phyloP scores from a whole-genome alignment of 1,284 basidiomycete species.

The Moniliella sp. region DNA sequence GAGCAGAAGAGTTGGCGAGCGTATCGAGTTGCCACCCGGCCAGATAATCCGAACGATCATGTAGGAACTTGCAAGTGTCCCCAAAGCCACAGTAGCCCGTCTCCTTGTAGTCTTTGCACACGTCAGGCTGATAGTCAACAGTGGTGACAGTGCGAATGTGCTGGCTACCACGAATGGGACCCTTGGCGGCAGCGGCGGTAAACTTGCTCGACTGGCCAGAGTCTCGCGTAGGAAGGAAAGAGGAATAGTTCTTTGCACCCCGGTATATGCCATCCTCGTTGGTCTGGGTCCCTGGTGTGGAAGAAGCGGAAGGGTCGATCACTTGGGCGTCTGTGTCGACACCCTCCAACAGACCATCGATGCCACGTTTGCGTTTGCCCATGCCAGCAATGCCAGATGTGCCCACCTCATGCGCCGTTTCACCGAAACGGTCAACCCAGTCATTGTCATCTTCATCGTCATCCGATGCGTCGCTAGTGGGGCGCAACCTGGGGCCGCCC shows the following conservation, averaged over 20 bases:
- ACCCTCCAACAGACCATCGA: constrained; percentile 12
- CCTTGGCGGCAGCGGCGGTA: constrained; percentile 42
- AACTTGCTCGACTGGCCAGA: constrained; percentile 59
- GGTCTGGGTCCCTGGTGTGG: constrained; percentile 5
- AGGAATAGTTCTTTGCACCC: constrained; percentile 60
- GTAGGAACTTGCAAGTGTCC: constrained; percentile 63
- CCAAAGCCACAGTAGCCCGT: constrained; percentile 97
- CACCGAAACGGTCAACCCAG: constrained; percentile 42
- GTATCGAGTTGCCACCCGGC: constrained; percentile 86
- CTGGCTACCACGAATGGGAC: constrained; percentile 54
- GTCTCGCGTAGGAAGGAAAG: constrained; percentile 54
- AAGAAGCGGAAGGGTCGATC: background rate
- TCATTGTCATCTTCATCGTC: constrained; percentile 30
- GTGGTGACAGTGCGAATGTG: constrained; percentile 88
- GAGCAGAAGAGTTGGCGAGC: constrained; percentile 22
- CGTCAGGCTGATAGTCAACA: constrained; percentile 91
- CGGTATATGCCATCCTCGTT: constrained; percentile 66
- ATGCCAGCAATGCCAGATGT: constrained; percentile 7
- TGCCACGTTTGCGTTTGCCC: background rate
- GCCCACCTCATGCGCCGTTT: constrained; percentile 38
- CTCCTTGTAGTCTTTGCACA: constrained; percentile 99
- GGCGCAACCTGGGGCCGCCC: background rate
- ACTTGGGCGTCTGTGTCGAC: constrained; percentile 22
- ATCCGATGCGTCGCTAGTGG: background rate
- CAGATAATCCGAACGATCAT: constrained; percentile 52